Evolutionary conservation across 2,329 filamentous ascomycete species (phyloP), one percentile per base, ranked within the genome.

Genomic region (Monosporascus sp.): DNA sequence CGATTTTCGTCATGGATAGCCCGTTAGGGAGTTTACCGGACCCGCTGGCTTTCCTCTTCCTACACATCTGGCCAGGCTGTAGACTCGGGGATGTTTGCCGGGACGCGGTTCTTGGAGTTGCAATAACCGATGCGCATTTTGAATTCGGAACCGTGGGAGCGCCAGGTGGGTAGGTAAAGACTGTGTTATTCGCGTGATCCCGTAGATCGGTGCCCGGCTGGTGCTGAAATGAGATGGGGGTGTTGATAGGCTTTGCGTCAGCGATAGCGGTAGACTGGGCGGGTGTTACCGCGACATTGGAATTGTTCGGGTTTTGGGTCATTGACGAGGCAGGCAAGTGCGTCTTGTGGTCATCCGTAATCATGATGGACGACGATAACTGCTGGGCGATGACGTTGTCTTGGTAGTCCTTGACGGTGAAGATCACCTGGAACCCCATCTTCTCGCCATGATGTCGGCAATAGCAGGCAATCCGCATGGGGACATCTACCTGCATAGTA

Each of bases 271-370:
- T 41, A 47, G 51, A n/a, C 39, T 45, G n/a, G 38, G 52, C 46
- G 20, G 57, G 18, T 43, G 52, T 35, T 31, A 53, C 60, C 44
- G 62, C 55, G 53, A 63, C 69, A 58, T 53, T 49, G 54, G 57
- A 46, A 31, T 55, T 43, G 54, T 50, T 62, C 38, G 62, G 18
- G 39, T 22, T 31, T 20, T 64, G 57, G 60, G 65, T 61, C 22
- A 62, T 56, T 41, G 66, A 58, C 46, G 67, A 50, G 49, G 77
- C 71, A 49, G 77, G 70, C 54, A 72, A 69, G 62, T 90, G 88
- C 7, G 90, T 96, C 74, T 97, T 97, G 75, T 97, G 93, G 65
- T 99, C 93, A 67, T 99, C 93, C 1, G 94, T 97, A 58, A 97
- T 97, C 81, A 97, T 93, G 59, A 97, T 96, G 0, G 90, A 89